Conservation (phyloP, 129 eudicot genomes). For the Oenanthe sinensis region DNA sequence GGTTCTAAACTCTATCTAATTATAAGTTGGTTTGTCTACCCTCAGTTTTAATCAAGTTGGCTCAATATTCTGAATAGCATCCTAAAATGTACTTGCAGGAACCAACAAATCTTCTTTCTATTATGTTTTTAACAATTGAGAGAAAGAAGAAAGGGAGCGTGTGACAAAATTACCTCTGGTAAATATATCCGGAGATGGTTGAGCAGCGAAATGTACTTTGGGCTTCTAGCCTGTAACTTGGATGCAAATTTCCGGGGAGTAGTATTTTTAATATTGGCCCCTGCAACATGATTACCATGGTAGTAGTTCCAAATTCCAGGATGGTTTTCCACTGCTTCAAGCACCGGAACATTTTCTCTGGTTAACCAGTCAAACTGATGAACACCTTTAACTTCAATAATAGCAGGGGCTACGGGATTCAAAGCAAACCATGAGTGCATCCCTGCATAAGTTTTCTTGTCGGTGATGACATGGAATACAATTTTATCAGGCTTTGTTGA, state of each 20-base stretch:
- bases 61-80: neutral
- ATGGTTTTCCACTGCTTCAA: slow-evolving; percentile 94
- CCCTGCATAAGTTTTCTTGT: slow-evolving; percentile 97
- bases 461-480: slow-evolving; percentile 93
- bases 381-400: slow-evolving; percentile 94
- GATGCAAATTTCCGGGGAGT: slow-evolving; percentile 86
- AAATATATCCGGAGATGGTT: slow-evolving; percentile 98
- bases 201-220: slow-evolving; percentile 90
- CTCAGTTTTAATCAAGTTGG: neutral
- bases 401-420: slow-evolving; percentile 78
- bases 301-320: slow-evolving; percentile 61
- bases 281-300: slow-evolving; percentile 79
- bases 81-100: neutral
- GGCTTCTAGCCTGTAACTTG: slow-evolving; percentile 91
- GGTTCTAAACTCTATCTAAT: neutral
- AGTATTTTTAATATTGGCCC: slow-evolving; percentile 67
- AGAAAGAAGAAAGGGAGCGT: neutral
- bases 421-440: slow-evolving; percentile 99
- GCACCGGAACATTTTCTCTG: slow-evolving; percentile 95
- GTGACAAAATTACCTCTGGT: slow-evolving; percentile 72
- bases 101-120: neutral
- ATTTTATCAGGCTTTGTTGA: slow-evolving; percentile 62
- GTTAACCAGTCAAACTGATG: slow-evolving; percentile 99
- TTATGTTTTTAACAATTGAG: neutral
- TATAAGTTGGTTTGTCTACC: neutral